Percentiles rank a stretch among this genome's conserved stretches.
These are phyloP conservation scores for Blastocrithidia nonstop DNA, from an alignment of 208 protist species.

Conservation along the genomic window DNA sequence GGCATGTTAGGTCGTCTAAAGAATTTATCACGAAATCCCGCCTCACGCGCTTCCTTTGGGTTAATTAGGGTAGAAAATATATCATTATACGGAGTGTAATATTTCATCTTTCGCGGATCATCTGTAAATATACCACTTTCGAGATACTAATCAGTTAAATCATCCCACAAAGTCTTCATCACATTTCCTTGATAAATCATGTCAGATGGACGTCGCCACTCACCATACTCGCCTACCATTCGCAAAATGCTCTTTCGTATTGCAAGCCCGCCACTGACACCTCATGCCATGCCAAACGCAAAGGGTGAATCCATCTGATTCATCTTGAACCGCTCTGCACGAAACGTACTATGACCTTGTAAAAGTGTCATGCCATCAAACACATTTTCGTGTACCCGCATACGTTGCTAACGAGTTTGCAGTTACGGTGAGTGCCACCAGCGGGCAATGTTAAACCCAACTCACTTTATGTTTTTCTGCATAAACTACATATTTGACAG, in stretches of 20 bases:
- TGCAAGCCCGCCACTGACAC: conserved; percentile 40
- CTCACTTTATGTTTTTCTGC: conserved; percentile 76
- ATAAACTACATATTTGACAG: conserved; percentile 88
- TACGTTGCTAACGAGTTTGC: conserved; percentile 78
- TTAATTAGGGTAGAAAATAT: conserved; percentile 69
- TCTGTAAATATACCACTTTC: conserved; percentile 66
- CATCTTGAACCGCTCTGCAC: conserved; percentile 85
- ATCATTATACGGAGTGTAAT: conserved; percentile 81
- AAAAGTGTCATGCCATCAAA: conserved; percentile 81
- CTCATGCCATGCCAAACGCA: conserved; percentile 83
- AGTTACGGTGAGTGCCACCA: conserved; percentile 75
- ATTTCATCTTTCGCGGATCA: conserved; percentile 85
- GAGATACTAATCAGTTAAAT: conserved; percentile 77
- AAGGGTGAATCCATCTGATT: conserved; percentile 68
- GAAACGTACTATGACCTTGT: conserved; percentile 78
- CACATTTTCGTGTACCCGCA: conserved; percentile 80
- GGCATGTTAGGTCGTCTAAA: conserved; percentile 70
- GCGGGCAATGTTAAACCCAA: conserved; percentile 87
- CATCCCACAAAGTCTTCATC: conserved; percentile 72
- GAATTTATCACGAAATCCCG: conserved; percentile 81
- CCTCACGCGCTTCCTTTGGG: conserved; percentile 68
- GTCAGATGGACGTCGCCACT: conserved; percentile 69
- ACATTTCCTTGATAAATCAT: conserved; percentile 75
- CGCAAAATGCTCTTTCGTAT: conserved; percentile 75
- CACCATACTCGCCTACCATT: conserved; percentile 85